Evolutionary conservation across 2,329 filamentous ascomycete genomes (phyloP).

Genomic region (Pseudogymnoascus sp.): DNA sequence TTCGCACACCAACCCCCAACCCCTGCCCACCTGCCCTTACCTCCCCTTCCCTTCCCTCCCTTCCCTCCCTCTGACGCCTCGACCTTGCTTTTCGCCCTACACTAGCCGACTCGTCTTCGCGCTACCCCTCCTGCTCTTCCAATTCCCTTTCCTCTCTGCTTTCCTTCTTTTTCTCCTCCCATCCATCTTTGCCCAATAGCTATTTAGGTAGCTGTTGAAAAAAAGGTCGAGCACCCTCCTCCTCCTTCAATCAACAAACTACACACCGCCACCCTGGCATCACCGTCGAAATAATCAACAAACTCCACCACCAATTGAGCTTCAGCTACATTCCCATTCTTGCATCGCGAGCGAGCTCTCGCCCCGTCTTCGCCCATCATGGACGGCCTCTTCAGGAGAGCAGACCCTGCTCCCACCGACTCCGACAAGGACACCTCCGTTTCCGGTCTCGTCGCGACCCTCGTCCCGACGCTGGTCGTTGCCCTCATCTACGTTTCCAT

Average conservation of each 20-base stretch:
- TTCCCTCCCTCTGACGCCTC: background rate
- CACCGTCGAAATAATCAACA: background rate
- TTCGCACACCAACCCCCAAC: background rate
- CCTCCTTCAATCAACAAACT: background rate
- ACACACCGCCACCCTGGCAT: background rate
- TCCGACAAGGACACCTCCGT: slow-evolving; percentile 17
- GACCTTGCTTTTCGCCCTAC: background rate
- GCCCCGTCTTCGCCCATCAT: background rate
- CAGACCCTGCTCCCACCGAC: background rate
- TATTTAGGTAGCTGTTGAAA: background rate
- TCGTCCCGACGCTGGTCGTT: slow-evolving; percentile 37
- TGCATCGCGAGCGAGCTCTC: background rate
- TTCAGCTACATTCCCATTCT: background rate
- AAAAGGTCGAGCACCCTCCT: background rate
- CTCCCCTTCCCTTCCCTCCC: background rate
- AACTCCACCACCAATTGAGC: background rate
- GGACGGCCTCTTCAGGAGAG: background rate
- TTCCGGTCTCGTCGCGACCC: slow-evolving; percentile 37
- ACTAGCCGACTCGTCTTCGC: background rate
- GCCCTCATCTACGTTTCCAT: slow-evolving; percentile 35
- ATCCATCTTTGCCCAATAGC: background rate
- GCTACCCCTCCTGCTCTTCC: slow-evolving; percentile 8
- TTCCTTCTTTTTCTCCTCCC: background rate
- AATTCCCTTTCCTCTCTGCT: slow-evolving; percentile 1
- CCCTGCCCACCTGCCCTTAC: background rate